Percentiles rank a stretch among this genome's conserved stretches.
These are phyloP conservation scores for Calocybe gangraenosa DNA, from an alignment of 768 basidiomycete species.

Conservation along the genomic window DNA sequence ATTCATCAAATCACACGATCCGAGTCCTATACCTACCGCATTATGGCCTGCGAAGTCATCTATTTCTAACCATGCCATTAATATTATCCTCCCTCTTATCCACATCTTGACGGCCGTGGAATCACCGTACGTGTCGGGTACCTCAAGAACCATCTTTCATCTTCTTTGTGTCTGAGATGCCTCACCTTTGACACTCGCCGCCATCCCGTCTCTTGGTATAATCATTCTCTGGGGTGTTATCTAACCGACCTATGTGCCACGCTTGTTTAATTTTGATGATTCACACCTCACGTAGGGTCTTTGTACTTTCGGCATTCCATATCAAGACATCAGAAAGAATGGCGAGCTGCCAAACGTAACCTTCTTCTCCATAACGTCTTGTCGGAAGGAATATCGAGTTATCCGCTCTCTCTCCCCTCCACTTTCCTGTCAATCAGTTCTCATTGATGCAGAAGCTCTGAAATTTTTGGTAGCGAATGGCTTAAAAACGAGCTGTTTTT, in stretches of 20 bases:
- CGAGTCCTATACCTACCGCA: too few species aligned
- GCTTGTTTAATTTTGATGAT: not conserved
- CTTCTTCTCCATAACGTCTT: not conserved
- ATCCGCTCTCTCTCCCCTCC: conserved; percentile 3
- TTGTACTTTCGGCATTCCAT: conserved; percentile 1
- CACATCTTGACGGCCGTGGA: conserved; percentile 1
- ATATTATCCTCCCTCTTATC: conserved; percentile 1
- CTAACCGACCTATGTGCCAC: not conserved
- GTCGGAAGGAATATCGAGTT: not conserved
- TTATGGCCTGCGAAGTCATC: too few species aligned
- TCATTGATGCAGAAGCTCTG: not conserved
- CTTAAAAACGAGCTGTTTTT: not conserved
- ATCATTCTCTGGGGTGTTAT: conserved; percentile 1
- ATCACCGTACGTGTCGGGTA: conserved; percentile 1
- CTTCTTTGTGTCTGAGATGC: not conserved
- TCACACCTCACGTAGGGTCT: not conserved
- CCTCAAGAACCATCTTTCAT: not conserved
- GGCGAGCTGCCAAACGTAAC: conserved; percentile 1
- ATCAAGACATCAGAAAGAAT: not conserved
- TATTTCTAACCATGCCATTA: too few species aligned
- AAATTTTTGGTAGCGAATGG: not conserved
- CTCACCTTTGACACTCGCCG: conserved; percentile 1
- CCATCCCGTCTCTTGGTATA: conserved; percentile 6
- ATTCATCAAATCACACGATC: too few species aligned
- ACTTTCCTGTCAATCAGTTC: conserved; percentile 3